Conservation (phyloP, 768 basidiomycete species). For the Auriscalpium vulgare region DNA sequence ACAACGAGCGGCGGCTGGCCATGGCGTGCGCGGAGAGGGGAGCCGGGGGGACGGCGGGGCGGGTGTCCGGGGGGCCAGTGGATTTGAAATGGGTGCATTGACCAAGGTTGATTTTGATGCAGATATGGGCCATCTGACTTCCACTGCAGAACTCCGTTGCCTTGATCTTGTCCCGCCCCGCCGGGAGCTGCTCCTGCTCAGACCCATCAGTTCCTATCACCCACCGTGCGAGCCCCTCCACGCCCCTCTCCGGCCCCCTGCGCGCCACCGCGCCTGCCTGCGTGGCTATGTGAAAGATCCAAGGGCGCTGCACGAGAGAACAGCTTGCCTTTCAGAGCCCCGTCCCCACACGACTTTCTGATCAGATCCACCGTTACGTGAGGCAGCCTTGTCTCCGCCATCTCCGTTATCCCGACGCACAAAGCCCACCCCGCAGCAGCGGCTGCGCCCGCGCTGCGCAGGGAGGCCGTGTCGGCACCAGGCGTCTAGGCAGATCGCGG, state of each 20-base stretch:
- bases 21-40: neutral
- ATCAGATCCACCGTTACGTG: conserved; percentile 14
- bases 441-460: too few species aligned
- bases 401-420: neutral
- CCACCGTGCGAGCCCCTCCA: neutral
- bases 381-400: conserved; percentile 7
- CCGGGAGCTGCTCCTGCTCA: too few species aligned
- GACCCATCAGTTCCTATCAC: neutral
- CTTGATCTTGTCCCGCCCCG: neutral
- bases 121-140: neutral
- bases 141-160: neutral
- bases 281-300: neutral
- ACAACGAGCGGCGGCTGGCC: too few species aligned
- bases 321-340: conserved; percentile 5
- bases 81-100: neutral
- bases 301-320: neutral
- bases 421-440: neutral
- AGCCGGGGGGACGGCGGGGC: neutral
- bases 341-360: conserved; percentile 13
- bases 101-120: neutral
- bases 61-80: neutral
- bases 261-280: neutral
- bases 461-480: too few species aligned
- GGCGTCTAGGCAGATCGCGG: neutral
- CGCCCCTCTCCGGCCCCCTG: too few species aligned